Percentiles rank a stretch among this genome's conserved stretches.
Conservation (phyloP, 306 rosid genomes). For the Inga oerstediana region DNA sequence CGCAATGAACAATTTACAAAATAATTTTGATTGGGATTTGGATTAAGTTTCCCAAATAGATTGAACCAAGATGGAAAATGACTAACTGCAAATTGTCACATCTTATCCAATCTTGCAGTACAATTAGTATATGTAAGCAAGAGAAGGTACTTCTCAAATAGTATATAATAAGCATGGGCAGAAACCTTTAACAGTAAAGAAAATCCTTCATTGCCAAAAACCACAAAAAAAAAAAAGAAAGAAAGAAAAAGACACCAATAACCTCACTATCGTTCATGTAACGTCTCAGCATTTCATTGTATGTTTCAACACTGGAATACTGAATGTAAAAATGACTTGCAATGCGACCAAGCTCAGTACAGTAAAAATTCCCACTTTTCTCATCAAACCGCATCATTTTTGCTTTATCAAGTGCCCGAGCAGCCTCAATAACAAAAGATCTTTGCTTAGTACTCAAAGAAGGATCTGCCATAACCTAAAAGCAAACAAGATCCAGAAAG, state of each 20-base stretch:
- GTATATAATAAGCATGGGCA: conserved; percentile 9
- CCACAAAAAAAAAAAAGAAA: neutral
- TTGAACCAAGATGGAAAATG: conserved; percentile 1
- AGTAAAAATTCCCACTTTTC: conserved; percentile 96
- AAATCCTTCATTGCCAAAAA: neutral
- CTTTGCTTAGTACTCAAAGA: conserved; percentile 84
- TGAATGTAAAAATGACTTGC: conserved; percentile 99
- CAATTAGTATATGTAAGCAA: neutral
- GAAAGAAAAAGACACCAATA: conserved; percentile 29
- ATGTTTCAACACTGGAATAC: conserved; percentile 93
- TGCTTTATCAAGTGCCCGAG: conserved; percentile 95
- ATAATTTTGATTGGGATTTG: neutral
- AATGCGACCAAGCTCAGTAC: conserved; percentile 99
- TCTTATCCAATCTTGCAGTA: conserved; percentile 13
- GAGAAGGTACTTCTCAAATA: conserved; percentile 5
- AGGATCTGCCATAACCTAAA: conserved; percentile 91
- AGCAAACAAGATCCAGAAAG: conserved; percentile 40
- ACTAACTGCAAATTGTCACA: conserved; percentile 2
- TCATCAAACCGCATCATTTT: conserved; percentile 99
- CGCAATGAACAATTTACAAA: neutral
- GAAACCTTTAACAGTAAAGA: conserved; percentile 15
- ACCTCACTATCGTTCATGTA: conserved; percentile 98
- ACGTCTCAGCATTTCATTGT: conserved; percentile 90
- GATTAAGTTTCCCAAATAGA: neutral
- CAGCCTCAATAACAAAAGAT: conserved; percentile 87